Percentiles rank a stretch among this genome's conserved stretches.
Conservation (phyloP, 192 early-diverging fungal genomes). For the Thamnidium elegans region DNA sequence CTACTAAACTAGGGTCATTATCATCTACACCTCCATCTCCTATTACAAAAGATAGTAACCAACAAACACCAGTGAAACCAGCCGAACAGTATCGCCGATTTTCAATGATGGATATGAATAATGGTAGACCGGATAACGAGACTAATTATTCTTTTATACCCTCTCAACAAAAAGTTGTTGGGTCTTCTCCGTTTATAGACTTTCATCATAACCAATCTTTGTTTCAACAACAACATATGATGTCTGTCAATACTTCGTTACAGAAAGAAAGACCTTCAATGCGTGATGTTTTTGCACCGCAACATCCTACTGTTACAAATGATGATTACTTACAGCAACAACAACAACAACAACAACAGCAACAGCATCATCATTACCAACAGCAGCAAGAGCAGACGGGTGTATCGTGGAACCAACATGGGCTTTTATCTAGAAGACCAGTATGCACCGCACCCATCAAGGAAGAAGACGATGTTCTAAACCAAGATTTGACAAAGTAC, state of each 20-base stretch:
- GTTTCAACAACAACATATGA: background rate
- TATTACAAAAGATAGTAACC: background rate
- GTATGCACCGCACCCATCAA: background rate
- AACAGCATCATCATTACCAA: background rate
- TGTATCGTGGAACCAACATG: no score
- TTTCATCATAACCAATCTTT: no score
- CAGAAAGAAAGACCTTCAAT: conserved; percentile 8
- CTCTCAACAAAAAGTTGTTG: no score
- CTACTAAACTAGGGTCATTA: background rate
- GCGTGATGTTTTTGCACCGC: conserved; percentile 4
- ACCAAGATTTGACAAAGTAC: background rate
- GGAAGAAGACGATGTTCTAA: no score
- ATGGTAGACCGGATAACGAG: no score
- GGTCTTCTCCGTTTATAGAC: no score
- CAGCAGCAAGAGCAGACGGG: background rate
- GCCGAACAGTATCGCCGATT: conserved; percentile 3
- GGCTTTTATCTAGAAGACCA: conserved; percentile 1
- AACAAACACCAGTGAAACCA: background rate
- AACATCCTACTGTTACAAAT: no score
- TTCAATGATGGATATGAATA: conserved; percentile 5
- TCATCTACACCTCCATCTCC: background rate
- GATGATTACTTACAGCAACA: no score
- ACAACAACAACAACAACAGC: no score
- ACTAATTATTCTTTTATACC: no score
- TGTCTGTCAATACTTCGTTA: background rate